Base-by-base conservation (phyloP, 2,329 filamentous ascomycete species). In the Trichoderma sp. region DNA sequence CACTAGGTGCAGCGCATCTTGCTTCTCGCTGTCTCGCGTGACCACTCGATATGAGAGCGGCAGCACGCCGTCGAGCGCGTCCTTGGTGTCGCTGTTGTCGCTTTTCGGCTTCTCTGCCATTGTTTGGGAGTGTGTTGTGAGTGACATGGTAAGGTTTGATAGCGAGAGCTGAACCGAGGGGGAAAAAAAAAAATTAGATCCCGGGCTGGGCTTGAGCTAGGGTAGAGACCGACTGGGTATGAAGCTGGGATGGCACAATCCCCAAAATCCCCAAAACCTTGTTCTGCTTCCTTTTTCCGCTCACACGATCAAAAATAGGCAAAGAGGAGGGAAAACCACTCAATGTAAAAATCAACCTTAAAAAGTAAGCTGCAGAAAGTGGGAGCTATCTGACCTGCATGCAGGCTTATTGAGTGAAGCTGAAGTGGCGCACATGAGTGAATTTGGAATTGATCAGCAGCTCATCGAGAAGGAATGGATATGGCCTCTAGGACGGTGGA, bases 1-100 rank as follows among this genome's bases (percentile, higher is more conserved):
- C 58, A 97, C 85, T 21, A 97, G 85, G 71, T 87, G 87, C 67
- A 97, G 83, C 14, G 90, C 91, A 68, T 88, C 85, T 72, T 88
- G 81, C 76, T 89, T 88, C 75, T 93, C 90, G 56, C 82, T 76
- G 58, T 87, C 81, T 52, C 75, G 74, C 49, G 82, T 82, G 55
- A 89, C 79, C 57, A 85, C 76, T 71, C 86, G 85, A 63, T 91
- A 88, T 47, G 85, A 85, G 69, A 94, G 85, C 13, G 88, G 84
- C 7, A 89, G 89, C 49, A 89, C 81, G 72, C 85, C 71, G 37
- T 71, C 66, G 6, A 70, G 21, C 33, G 63, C 62, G 47, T 68
- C 67, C 21, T 56, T 24, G 55, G 35, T 35, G 68, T 33, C 27
- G 55, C 7, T 52, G 53, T 27, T 40, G 52, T 52, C 43, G 68